Conservation (phyloP, 352 stramenopile genomes). For the Phytophthora quininea region DNA sequence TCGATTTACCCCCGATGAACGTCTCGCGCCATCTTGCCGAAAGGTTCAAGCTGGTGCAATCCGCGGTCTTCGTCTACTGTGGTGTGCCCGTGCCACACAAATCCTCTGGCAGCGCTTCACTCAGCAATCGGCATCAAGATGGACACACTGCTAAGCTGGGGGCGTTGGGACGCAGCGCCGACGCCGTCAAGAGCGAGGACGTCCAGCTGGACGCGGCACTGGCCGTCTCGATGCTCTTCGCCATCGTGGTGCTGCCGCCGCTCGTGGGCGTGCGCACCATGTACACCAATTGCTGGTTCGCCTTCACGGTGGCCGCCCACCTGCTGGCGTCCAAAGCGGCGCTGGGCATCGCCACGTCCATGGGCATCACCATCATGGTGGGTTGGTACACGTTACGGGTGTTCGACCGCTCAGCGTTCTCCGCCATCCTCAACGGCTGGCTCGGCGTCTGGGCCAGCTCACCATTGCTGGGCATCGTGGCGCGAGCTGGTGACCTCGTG, state of each 20-base stretch:
- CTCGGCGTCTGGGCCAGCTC: constrained; percentile 79
- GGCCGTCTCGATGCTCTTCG: constrained; percentile 64
- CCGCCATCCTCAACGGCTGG: constrained; percentile 73
- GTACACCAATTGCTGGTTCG: constrained; percentile 83
- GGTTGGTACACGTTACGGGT: constrained; percentile 85
- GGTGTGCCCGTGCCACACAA: constrained; percentile 5
- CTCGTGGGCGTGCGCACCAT: constrained; percentile 69
- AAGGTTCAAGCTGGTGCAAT: not conserved
- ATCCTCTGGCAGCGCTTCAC: not conserved
- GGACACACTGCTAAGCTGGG: constrained; percentile 35
- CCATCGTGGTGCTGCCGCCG: constrained; percentile 58
- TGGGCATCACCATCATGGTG: constrained; percentile 87
- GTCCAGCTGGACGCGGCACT: constrained; percentile 51
- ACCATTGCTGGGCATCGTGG: constrained; percentile 59
- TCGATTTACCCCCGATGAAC: no score
- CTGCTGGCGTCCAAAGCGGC: constrained; percentile 58
- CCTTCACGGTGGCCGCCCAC: constrained; percentile 65
- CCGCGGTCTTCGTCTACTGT: not conserved
- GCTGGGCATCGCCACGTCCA: constrained; percentile 77
- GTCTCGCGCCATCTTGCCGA: no score
- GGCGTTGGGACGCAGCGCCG: constrained; percentile 15
- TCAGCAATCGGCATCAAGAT: constrained; percentile 26
- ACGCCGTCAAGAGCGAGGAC: constrained; percentile 19
- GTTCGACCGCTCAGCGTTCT: constrained; percentile 82
- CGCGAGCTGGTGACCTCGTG: constrained; percentile 63